A percentile compares a stretch with the other conserved stretches of the same genome.
These are phyloP conservation scores for Collybia sordida DNA, from an alignment of 768 basidiomycete genomes.

Conservation along the genomic window DNA sequence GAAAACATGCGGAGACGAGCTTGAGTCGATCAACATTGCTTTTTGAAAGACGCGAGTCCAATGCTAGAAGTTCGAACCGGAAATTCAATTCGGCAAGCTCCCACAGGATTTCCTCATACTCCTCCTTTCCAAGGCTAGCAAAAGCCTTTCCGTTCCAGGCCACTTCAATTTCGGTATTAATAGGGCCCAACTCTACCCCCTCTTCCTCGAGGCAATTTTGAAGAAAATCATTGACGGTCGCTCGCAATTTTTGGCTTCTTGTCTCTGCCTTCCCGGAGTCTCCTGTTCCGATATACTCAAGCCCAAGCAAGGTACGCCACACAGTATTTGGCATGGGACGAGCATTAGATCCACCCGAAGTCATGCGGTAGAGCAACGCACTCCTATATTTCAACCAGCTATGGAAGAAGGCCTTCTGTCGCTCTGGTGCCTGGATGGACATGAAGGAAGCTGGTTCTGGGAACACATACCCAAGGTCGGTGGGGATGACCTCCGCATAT, in stretches of 20 bases:
- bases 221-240: constrained; percentile 1
- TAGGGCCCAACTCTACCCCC: neutral
- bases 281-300: neutral
- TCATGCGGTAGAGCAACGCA: constrained; percentile 3
- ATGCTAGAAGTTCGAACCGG: constrained; percentile 15
- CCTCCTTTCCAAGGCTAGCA: neutral
- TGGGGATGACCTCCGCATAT: neutral
- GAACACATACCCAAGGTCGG: constrained; percentile 4
- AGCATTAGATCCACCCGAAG: neutral
- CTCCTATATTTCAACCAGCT: constrained; percentile 5
- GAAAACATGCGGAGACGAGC: constrained; percentile 3
- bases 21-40: constrained; percentile 3
- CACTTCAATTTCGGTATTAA: neutral
- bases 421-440: neutral
- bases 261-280: neutral
- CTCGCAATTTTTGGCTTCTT: neutral
- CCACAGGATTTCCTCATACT: constrained; percentile 15
- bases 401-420: neutral
- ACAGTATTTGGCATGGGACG: constrained; percentile 7
- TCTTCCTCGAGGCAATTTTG: neutral
- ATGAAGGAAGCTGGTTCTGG: constrained; percentile 4
- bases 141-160: neutral
- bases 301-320: constrained; percentile 4
- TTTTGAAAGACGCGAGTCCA: constrained; percentile 10
- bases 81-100: constrained; percentile 19